These are phyloP conservation scores for Dillenia suffruticosa DNA, from an alignment of 164 flowering plant species.

Conservation along the genomic window DNA sequence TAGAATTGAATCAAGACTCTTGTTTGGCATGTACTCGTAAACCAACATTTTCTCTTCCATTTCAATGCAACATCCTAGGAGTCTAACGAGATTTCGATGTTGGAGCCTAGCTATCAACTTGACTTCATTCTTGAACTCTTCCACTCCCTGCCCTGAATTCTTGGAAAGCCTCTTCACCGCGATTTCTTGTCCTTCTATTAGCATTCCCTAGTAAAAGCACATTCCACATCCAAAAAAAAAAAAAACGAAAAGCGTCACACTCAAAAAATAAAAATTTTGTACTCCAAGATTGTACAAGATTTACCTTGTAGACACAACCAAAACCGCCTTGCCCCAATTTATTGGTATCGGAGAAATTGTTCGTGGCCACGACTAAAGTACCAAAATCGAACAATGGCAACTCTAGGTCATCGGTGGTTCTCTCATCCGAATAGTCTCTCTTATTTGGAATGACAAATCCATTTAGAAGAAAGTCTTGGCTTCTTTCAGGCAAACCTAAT, in stretches of 20 bases:
- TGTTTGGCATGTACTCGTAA: conserved; percentile 60
- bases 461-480: conserved; percentile 38
- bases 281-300: background rate
- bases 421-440: conserved; percentile 31
- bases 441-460: conserved; percentile 27
- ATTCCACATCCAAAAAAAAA: background rate
- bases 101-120: conserved; percentile 60
- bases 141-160: conserved; percentile 52
- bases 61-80: conserved; percentile 63
- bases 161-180: conserved; percentile 68
- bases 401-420: conserved; percentile 33
- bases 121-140: conserved; percentile 71
- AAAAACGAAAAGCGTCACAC: background rate
- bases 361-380: conserved; percentile 36
- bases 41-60: conserved; percentile 55
- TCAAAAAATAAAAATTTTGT: background rate
- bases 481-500: conserved; percentile 37
- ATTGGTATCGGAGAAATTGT: conserved; percentile 43
- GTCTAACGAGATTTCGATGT: conserved; percentile 62
- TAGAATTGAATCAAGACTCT: conserved; percentile 50
- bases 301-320: conserved; percentile 71
- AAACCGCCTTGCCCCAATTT: conserved; percentile 75
- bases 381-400: conserved; percentile 42
- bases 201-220: conserved; percentile 25
- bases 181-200: conserved; percentile 39